phyloP scores from a whole-genome alignment of 768 basidiomycete genomes.

The Rhodotorula babjevae region DNA sequence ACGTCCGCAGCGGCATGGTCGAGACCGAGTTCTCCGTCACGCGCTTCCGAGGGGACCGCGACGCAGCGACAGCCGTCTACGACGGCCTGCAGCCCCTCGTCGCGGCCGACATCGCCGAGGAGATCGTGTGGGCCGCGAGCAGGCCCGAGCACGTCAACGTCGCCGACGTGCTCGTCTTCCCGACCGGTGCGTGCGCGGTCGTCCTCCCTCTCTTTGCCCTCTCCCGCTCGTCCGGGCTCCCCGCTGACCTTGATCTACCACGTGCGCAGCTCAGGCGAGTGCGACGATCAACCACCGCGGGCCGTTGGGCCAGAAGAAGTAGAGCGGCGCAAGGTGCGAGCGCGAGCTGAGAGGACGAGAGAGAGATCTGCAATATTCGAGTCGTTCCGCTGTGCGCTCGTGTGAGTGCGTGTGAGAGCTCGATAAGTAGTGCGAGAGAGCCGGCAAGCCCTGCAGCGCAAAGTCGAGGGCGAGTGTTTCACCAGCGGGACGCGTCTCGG shows the following conservation, averaged over 20 bases:
- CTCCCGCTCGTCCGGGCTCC: not conserved
- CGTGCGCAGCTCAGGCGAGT: slow-evolving; percentile 13
- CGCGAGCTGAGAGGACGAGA: too few species aligned
- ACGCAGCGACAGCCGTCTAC: slow-evolving; percentile 82
- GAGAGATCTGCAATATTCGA: too few species aligned
- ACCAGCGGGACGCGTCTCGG: too few species aligned
- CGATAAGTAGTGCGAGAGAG: too few species aligned
- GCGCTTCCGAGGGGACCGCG: slow-evolving; percentile 78
- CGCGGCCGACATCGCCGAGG: slow-evolving; percentile 60
- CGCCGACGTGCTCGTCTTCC: slow-evolving; percentile 59
- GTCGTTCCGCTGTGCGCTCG: too few species aligned
- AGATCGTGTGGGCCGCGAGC: slow-evolving; percentile 95
- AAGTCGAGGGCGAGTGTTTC: too few species aligned
- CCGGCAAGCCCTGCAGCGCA: too few species aligned
- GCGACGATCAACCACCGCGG: slow-evolving; percentile 27
- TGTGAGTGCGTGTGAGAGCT: too few species aligned
- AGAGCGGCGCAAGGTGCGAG: not conserved
- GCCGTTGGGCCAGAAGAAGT: not conserved
- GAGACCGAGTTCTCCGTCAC: slow-evolving; percentile 74
- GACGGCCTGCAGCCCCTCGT: slow-evolving; percentile 51
- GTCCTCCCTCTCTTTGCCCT: not conserved
- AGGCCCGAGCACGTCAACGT: slow-evolving; percentile 48
- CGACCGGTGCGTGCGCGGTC: slow-evolving; percentile 35
- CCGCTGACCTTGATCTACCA: not conserved
- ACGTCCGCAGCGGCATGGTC: slow-evolving; percentile 2